A percentile compares a stretch with the other conserved stretches of the same genome.
Evolutionary conservation across 2,329 filamentous ascomycete genomes (phyloP).

Genomic region (Colletotrichum simmondsii): DNA sequence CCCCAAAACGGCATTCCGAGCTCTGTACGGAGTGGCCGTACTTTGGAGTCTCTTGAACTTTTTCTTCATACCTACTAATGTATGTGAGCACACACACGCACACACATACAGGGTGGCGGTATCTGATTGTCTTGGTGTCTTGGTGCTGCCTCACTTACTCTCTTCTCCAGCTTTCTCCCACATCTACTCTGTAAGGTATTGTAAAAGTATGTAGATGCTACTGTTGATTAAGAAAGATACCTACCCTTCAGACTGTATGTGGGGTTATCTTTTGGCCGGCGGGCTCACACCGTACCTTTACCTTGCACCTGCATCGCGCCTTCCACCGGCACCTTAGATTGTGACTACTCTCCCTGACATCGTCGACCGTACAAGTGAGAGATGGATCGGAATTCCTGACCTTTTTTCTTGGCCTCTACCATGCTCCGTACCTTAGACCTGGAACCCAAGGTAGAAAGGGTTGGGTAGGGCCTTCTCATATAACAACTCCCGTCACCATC

Average conservation of each 20-base stretch:
- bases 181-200: background rate
- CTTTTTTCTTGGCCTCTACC: background rate
- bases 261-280: constrained; percentile 17
- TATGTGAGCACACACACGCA: background rate
- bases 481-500: background rate
- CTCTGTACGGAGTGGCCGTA: background rate
- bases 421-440: background rate
- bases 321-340: background rate
- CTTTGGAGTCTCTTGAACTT: background rate
- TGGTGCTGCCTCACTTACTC: background rate
- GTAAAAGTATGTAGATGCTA: background rate
- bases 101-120: background rate
- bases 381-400: background rate
- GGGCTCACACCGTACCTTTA: background rate
- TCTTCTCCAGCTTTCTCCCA: background rate
- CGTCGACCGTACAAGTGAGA: constrained; percentile 3
- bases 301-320: background rate
- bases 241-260: background rate
- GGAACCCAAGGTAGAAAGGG: background rate
- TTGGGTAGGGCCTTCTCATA: background rate
- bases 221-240: background rate
- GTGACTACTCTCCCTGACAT: background rate
- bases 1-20: constrained; percentile 3
- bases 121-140: background rate
- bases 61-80: background rate